Base-by-base conservation (phyloP, 768 basidiomycete species). In the Mycena capillaripes region DNA sequence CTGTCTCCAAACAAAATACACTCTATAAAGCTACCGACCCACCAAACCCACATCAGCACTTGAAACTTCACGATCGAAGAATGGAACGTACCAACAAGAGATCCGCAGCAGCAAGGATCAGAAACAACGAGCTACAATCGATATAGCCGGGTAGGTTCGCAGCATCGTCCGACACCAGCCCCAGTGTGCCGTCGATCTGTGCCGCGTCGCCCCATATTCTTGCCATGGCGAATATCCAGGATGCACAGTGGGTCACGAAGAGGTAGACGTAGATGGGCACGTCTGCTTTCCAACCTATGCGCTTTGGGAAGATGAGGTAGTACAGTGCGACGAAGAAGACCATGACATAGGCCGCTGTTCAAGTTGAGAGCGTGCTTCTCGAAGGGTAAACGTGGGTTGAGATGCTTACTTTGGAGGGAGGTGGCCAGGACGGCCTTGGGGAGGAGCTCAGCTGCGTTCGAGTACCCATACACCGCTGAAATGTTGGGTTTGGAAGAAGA, bases 231-330 rank as follows among this genome's bases (percentile, higher is more conserved):
- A 67, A 67, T 58, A 67, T 67, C 66, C 66, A 67, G 25, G 66
- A 67, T 44, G 66, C 66, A 56, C 66, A 67, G 56, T 67, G 66
- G 55, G 66, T 67, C 56, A 67, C 66, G 55, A 67, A 67, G 66
- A 67, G 66, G 66, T 67, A 67, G 55, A 59, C 55, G 66, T 67
- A 67, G 46, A 67, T 67, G 40, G 66, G 66, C 25, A 67, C 42
- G 55, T 67, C 66, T 34, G 66, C 57, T 59, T 21, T 23, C 46
- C 21, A 48, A 48, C 46, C 21, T 23, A 48, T 48, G 46, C 46
- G 46, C 46, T 48, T 48, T n/a, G 46, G 46, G 46, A n/a, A 48
- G 46, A 48, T 48, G 46, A 48, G 46, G 46, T 48, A 48, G 46
- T 48, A 48, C 46, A 48, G 46, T 48, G 46, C 46, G 46, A 48